Percentiles rank a stretch among this genome's conserved stretches.
Conservation (phyloP, 768 basidiomycete genomes). For the Lactarius trivialis region DNA sequence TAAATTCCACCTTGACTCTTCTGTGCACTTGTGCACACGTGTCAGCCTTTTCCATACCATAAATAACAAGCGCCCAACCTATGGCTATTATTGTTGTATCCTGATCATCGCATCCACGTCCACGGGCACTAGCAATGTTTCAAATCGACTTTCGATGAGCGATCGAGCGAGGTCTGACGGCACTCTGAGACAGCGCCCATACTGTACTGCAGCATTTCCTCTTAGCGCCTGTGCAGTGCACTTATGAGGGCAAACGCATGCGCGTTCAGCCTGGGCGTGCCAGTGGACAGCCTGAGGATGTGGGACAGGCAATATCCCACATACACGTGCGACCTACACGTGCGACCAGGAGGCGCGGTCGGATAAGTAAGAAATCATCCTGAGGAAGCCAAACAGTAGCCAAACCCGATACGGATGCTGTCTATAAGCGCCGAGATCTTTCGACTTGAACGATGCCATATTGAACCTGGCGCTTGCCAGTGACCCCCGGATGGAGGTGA, state of each 20-base stretch:
- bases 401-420: not conserved
- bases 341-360: not conserved
- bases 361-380: not conserved
- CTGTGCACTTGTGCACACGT: no score
- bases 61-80: not conserved
- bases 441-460: not conserved
- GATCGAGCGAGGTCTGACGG: not conserved
- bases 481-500: not conserved
- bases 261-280: not conserved
- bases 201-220: not conserved
- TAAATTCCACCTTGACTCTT: no score
- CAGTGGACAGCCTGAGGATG: not conserved
- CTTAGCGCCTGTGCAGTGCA: not conserved
- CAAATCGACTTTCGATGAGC: no score
- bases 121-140: not conserved
- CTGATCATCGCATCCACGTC: not conserved
- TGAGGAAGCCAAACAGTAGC: not conserved
- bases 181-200: not conserved
- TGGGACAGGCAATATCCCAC: not conserved
- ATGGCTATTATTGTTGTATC: not conserved
- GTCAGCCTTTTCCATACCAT: no score
- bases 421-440: not conserved
- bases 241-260: not conserved
- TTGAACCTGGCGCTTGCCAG: not conserved
- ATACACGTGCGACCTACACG: not conserved